Evolutionary conservation across 306 rosid species (phyloP).

Genomic region (Gillenia trifoliata): DNA sequence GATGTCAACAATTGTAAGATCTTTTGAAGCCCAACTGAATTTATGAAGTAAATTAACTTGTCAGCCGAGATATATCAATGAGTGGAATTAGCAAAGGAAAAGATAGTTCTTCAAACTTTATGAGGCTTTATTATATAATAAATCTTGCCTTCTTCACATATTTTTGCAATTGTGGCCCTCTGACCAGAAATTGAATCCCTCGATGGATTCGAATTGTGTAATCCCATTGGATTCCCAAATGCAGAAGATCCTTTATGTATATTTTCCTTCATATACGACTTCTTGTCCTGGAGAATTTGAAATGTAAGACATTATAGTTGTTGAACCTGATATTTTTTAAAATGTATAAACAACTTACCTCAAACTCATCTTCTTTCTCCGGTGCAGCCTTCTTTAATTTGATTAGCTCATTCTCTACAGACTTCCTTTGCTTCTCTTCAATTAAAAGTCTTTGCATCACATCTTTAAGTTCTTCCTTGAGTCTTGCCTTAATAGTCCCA

Average conservation of each 20-base stretch:
- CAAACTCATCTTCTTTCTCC: conserved; percentile 38
- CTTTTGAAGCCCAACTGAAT: conserved; percentile 62
- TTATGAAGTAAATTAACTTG: conserved; percentile 16
- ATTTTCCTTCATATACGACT: conserved; percentile 35
- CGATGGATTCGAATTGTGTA: conserved; percentile 25
- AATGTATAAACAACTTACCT: conserved; percentile 29
- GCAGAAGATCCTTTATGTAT: conserved; percentile 24
- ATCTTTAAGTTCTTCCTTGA: conserved; percentile 40
- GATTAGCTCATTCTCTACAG: conserved; percentile 40
- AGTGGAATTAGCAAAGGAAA: conserved; percentile 2
- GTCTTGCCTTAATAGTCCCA: conserved; percentile 28
- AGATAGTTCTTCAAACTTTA: background rate
- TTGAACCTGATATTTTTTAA: background rate
- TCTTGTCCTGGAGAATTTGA: conserved; percentile 36
- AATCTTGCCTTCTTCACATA: conserved; percentile 65
- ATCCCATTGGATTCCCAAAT: conserved; percentile 29
- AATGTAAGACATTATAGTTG: background rate
- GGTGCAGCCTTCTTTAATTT: conserved; percentile 35
- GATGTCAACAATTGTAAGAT: conserved; percentile 56
- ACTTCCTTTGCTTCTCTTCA: conserved; percentile 54
- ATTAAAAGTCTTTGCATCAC: conserved; percentile 33
- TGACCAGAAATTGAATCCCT: conserved; percentile 48
- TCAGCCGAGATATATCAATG: conserved; percentile 5
- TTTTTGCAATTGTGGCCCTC: conserved; percentile 59
- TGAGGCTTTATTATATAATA: background rate